Base-by-base conservation (phyloP, 305 asterid species). In the Fraxinus platypoda region DNA sequence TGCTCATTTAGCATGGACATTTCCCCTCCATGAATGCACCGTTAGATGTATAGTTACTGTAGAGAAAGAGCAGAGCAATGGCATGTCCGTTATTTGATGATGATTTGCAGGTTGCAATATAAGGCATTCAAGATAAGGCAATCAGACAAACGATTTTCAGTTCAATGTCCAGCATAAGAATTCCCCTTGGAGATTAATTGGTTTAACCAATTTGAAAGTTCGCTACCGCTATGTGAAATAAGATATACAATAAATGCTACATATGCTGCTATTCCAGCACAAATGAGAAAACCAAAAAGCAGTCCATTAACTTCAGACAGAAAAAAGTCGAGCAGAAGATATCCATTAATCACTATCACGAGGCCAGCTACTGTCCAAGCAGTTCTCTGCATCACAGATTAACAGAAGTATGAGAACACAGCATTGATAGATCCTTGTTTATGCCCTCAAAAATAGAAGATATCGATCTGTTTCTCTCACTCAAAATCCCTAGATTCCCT, bases 291-390 rank as follows among this genome's bases (percentile, higher is more conserved):
- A 83, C 91, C 97, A 17, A 93, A 75, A 83, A 92, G 85, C 79
- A 85, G 31, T n/a, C 98, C 98, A 1, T 83, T 73, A 64, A 93
- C 97, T 87, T 95, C 99, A 1, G 94, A 88, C 78, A 90, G 52
- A 88, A 94, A 90, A 82, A 95, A 95, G 85, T 94, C 88, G 78
- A 95, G 91, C 90, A 95, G 84, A 81, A 95, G 97, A 90, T 95
- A 95, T 52, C 99, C 98, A 37, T 95, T 95, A 25, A 95, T 95
- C 83, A 92, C 94, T 43, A 95, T 94, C 92, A 95, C 98, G 72
- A 95, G 88, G 25, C 87, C 92, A 64, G 99, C 98, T 88, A 95
- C 95, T 0, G 93, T 91, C 99, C 99, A 95, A 3, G 97, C 97
- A 62, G 89, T 85, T 80, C 91, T 88, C 99, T 95, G 81, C 89